phyloP scores from a whole-genome alignment of 352 stramenopile species.

The Phytophthora palmivora region DNA sequence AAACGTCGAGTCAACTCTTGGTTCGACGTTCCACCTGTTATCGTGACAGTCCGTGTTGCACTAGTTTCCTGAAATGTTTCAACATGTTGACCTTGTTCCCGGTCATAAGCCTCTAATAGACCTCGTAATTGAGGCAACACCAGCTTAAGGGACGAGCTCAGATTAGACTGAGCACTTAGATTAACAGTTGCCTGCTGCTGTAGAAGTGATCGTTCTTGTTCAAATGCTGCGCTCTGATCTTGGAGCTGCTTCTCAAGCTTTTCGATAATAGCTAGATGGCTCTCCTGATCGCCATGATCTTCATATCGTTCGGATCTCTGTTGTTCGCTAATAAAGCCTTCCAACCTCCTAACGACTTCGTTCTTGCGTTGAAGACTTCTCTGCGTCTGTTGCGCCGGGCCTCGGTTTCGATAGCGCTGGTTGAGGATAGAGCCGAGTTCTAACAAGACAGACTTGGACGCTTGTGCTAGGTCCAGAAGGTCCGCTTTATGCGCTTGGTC shows the following conservation, averaged over 20 bases:
- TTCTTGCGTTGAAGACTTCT: conserved; percentile 26
- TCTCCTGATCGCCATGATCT: no score
- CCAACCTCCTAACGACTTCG: conserved; percentile 8
- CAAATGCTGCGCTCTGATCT: conserved; percentile 12
- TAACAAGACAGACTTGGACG: conserved; percentile 12
- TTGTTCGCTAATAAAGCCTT: conserved; percentile 11
- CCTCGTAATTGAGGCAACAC: conserved; percentile 22
- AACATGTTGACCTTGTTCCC: conserved; percentile 13
- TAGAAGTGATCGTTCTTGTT: conserved; percentile 16
- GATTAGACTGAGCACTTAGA: conserved; percentile 8
- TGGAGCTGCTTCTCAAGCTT: conserved; percentile 20
- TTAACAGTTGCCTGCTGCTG: conserved; percentile 9
- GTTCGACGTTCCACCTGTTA: not conserved
- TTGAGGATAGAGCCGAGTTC: conserved; percentile 8
- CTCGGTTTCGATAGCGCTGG: conserved; percentile 15
- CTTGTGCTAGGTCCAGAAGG: conserved; percentile 11
- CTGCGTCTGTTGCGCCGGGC: conserved; percentile 14
- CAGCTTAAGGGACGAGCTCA: conserved; percentile 11
- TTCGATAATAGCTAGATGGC: conserved; percentile 3
- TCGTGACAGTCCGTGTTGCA: not conserved
- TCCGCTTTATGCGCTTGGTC: conserved; percentile 1
- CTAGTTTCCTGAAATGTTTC: not conserved
- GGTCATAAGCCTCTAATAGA: conserved; percentile 20
- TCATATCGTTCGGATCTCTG: not conserved
- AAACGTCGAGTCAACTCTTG: conserved; percentile 12